Evolutionary conservation across 2,329 filamentous ascomycete species (phyloP).

Genomic region (Fusarium phyllophilum): DNA sequence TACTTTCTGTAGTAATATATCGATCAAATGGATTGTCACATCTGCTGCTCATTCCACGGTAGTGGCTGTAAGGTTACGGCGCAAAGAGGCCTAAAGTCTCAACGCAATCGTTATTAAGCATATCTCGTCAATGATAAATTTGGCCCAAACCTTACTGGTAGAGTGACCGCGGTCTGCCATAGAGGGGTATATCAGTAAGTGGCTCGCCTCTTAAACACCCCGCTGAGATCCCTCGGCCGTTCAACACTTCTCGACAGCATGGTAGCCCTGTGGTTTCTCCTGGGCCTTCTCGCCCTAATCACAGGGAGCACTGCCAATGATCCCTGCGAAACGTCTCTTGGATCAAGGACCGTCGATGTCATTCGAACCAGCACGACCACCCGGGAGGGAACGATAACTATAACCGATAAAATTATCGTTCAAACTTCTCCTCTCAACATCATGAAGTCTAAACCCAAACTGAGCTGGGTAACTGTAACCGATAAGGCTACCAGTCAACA

Average conservation of each 20-base stretch:
- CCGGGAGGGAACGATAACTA: neutral
- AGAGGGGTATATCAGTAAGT: neutral
- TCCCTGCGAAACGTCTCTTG: neutral
- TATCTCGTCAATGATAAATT: no score
- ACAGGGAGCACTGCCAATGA: neutral
- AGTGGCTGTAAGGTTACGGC: neutral
- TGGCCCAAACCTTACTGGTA: fast-evolving
- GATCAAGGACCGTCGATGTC: neutral
- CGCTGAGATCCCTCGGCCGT: no score
- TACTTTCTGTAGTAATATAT: no score
- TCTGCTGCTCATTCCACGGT: fast-evolving
- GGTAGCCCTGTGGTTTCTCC: fast-evolving
- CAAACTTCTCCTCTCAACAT: neutral
- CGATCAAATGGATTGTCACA: no score
- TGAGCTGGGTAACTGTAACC: fast-evolving
- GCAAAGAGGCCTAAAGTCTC: neutral
- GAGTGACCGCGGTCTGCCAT: no score
- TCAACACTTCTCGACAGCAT: neutral
- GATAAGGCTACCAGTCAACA: no score
- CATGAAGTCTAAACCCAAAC: neutral
- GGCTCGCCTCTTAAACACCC: no score
- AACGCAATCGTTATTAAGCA: neutral
- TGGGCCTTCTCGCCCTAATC: neutral
- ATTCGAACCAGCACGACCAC: neutral
- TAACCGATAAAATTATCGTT: neutral